Percentiles rank a stretch among this genome's conserved stretches.
Evolutionary conservation across 2,329 filamentous ascomycete species (phyloP).

Genomic region (Colletotrichum sp.): DNA sequence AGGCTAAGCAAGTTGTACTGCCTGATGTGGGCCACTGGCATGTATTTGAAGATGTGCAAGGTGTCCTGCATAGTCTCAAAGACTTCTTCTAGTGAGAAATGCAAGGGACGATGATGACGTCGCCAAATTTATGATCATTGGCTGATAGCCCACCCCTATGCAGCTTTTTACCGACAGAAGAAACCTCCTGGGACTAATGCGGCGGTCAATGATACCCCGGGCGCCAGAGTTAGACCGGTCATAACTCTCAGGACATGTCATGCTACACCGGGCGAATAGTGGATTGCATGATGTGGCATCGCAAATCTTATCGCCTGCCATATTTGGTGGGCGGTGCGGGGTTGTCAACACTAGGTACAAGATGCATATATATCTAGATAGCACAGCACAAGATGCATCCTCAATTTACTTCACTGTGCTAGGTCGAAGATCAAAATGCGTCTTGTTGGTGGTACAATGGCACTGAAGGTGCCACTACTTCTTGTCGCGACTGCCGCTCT

Average conservation of each 20-base stretch:
- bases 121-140: background rate
- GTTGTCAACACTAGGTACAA: background rate
- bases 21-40: conserved; percentile 54
- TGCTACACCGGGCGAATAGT: background rate
- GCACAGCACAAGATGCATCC: background rate
- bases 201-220: background rate
- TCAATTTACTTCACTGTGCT: background rate
- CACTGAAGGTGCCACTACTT: background rate
- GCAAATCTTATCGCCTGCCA: background rate
- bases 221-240: background rate
- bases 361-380: background rate
- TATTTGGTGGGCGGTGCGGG: background rate
- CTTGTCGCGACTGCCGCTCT: background rate
- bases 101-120: background rate
- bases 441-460: background rate
- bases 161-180: background rate
- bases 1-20: conserved; percentile 35
- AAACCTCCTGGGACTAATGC: background rate
- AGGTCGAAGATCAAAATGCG: background rate
- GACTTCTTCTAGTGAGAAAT: conserved; percentile 1
- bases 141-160: background rate
- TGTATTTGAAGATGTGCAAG: conserved; percentile 49
- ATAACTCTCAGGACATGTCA: background rate
- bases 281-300: background rate
- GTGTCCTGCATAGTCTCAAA: conserved; percentile 32